These are phyloP conservation scores for Cymbopogon flexuosus DNA, from an alignment of 202 grass and related monocot species.

Conservation along the genomic window DNA sequence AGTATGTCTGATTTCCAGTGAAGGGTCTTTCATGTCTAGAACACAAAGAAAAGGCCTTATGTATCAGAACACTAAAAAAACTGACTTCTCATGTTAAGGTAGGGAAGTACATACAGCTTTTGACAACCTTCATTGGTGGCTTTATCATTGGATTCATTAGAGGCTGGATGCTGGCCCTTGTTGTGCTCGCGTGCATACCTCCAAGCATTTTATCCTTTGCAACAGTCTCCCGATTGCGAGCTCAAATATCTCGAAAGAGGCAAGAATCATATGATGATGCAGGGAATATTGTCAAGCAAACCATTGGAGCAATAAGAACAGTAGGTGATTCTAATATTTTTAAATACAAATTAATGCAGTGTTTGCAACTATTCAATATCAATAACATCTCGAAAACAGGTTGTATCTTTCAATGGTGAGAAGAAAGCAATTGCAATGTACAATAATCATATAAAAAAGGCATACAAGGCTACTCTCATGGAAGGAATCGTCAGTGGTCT, in stretches of 20 bases:
- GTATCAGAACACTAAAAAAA: background rate
- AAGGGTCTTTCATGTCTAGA: slow-evolving; percentile 6
- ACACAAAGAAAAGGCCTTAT: background rate
- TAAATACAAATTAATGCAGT: slow-evolving; percentile 7
- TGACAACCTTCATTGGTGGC: slow-evolving; percentile 55
- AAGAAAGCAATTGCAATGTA: slow-evolving; percentile 63
- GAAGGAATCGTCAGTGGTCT: slow-evolving; percentile 70
- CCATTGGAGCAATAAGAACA: slow-evolving; percentile 62
- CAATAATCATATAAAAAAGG: slow-evolving; percentile 53
- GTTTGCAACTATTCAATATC: slow-evolving; percentile 1
- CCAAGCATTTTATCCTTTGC: slow-evolving; percentile 41
- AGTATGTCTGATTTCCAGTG: background rate
- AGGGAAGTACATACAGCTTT: slow-evolving; percentile 66
- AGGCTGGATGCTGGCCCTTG: slow-evolving; percentile 73
- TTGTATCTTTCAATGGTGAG: slow-evolving; percentile 77
- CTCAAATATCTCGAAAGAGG: slow-evolving; percentile 47
- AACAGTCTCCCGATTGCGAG: slow-evolving; percentile 39
- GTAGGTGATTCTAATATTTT: slow-evolving; percentile 39
- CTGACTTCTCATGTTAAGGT: slow-evolving; percentile 41
- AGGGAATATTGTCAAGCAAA: slow-evolving; percentile 67
- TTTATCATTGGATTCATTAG: slow-evolving; percentile 64
- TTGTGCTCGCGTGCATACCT: slow-evolving; percentile 37
- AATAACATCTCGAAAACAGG: slow-evolving; percentile 40
- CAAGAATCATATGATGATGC: slow-evolving; percentile 57
- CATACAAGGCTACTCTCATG: slow-evolving; percentile 48